Evolutionary conservation across 495 filamentous ascomycete species (phyloP).

Genomic region (Lentithecium fluviatile): DNA sequence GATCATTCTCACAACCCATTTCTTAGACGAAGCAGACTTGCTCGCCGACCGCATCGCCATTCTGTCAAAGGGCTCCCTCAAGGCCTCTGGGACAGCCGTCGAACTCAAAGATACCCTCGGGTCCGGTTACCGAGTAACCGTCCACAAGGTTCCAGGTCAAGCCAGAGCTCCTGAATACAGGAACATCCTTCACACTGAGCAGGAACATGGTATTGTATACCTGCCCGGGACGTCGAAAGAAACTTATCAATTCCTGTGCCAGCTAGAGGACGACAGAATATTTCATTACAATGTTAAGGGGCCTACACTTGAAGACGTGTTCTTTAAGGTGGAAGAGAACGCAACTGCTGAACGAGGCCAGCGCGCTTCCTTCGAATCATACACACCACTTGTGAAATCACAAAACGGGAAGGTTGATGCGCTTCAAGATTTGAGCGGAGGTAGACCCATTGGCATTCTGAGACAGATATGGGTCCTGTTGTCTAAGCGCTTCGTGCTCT

Average conservation of each 20-base stretch:
- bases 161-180: constrained; percentile 53
- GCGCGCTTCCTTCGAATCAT: too few species aligned
- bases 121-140: constrained; percentile 65
- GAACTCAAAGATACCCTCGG: constrained; percentile 43
- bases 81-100: constrained; percentile 42
- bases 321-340: constrained; percentile 74
- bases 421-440: too few species aligned
- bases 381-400: too few species aligned
- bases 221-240: constrained; percentile 63
- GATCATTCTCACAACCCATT: constrained; percentile 77
- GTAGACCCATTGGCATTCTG: constrained; percentile 54
- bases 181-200: constrained; percentile 46
- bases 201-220: constrained; percentile 38
- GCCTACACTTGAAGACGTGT: constrained; percentile 86
- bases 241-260: constrained; percentile 58
- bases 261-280: constrained; percentile 62
- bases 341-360: constrained; percentile 12
- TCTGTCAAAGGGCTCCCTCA: constrained; percentile 43
- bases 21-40: constrained; percentile 47
- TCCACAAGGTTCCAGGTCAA: constrained; percentile 14
- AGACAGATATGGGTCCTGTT: constrained; percentile 72
- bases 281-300: constrained; percentile 74
- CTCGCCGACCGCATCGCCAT: constrained; percentile 46
- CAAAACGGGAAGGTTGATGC: too few species aligned
- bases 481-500: constrained; percentile 72